Percentiles rank a stretch among this genome's conserved stretches.
These are phyloP conservation scores for Cyclospora cayetanensis DNA, from an alignment of 169 alveolate genomes.

Conservation along the genomic window DNA sequence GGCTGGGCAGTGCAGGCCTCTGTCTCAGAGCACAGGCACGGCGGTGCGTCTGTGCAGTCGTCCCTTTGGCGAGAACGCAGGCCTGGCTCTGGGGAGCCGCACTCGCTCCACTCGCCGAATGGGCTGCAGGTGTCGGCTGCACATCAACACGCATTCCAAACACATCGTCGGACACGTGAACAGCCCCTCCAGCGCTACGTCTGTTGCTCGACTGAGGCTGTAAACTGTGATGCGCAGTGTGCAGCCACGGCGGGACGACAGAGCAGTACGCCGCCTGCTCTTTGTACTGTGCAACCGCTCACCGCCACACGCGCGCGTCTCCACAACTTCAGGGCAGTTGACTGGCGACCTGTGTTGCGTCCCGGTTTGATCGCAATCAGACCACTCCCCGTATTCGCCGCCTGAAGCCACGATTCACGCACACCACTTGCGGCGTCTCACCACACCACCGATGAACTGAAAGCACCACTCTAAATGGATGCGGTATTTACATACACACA, in stretches of 20 bases:
- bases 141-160: background rate
- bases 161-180: no score
- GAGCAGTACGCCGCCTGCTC: background rate
- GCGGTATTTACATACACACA: no score
- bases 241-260: background rate
- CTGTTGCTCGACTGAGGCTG: background rate
- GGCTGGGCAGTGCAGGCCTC: constrained; percentile 5
- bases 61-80: constrained; percentile 32
- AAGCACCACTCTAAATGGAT: no score
- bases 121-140: constrained; percentile 35
- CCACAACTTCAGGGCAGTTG: constrained; percentile 42
- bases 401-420: background rate
- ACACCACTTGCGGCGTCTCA: background rate
- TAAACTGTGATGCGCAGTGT: background rate
- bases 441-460: background rate
- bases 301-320: constrained; percentile 20
- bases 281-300: no score
- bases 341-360: background rate
- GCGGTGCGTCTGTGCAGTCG: background rate
- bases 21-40: constrained; percentile 38
- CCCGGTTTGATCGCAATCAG: constrained; percentile 9
- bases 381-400: constrained; percentile 28
- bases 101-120: constrained; percentile 64
- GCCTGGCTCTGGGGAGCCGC: constrained; percentile 41
- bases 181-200: background rate